These are phyloP conservation scores for Saturnispora serradocipensis DNA, from an alignment of 805 yeast genomes.

Conservation along the genomic window DNA sequence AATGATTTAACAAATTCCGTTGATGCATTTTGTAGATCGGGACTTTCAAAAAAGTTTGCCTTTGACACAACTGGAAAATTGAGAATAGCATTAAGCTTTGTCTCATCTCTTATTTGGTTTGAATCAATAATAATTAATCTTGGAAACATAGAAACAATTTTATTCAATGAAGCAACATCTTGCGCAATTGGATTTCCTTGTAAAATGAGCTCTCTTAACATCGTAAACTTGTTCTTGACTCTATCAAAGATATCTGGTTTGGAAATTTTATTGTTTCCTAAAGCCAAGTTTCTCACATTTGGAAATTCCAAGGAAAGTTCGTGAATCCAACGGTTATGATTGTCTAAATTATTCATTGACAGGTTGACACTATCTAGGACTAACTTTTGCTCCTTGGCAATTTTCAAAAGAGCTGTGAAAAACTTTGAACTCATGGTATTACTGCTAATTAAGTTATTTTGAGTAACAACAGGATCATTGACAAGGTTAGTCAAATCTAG, in stretches of 20 bases:
- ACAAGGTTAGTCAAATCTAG: slow-evolving; percentile 60
- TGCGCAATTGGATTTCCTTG: slow-evolving; percentile 64
- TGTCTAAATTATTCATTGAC: slow-evolving; percentile 60
- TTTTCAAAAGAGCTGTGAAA: slow-evolving; percentile 81
- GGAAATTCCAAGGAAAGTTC: slow-evolving; percentile 73
- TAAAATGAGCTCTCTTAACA: slow-evolving; percentile 68
- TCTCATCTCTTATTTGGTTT: slow-evolving; percentile 64
- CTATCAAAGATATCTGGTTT: slow-evolving; percentile 53
- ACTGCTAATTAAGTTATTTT: slow-evolving; percentile 50
- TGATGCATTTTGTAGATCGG: slow-evolving; percentile 57
- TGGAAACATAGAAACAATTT: slow-evolving; percentile 70
- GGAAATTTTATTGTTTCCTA: slow-evolving; percentile 64
- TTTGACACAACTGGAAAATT: slow-evolving; percentile 46
- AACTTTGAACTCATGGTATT: slow-evolving; percentile 53
- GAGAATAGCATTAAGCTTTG: slow-evolving; percentile 41
- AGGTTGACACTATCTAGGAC: slow-evolving; percentile 66
- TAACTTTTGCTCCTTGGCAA: slow-evolving; percentile 46
- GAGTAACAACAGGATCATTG: slow-evolving; percentile 48
- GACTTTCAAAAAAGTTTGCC: slow-evolving; percentile 75
- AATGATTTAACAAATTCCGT: slow-evolving; percentile 73
- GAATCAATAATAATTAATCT: slow-evolving; percentile 72
- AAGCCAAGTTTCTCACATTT: slow-evolving; percentile 61
- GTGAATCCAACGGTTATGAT: slow-evolving; percentile 40
- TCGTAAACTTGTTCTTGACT: slow-evolving; percentile 69
- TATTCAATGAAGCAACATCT: slow-evolving; percentile 39